Evolutionary conservation across 2,329 filamentous ascomycete species (phyloP), one percentile per base, ranked within the genome.

Genomic region (Ramularia endophylla): DNA sequence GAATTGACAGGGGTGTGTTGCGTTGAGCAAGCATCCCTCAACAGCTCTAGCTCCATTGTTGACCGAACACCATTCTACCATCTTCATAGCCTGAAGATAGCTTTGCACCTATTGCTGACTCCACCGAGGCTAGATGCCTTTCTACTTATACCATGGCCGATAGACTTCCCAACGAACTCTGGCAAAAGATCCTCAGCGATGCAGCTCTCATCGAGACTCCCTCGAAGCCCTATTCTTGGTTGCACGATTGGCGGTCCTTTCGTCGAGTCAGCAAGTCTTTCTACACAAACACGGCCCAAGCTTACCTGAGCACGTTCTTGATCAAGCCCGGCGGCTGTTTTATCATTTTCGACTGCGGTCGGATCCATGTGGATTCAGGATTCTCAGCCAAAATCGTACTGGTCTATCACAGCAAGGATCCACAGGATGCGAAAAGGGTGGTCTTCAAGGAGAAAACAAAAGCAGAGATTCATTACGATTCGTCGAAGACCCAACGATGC

Each of bases 181-280:
- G 31, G 30, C 41, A 39, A 9, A 31, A 22, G 8, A 32, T 44
- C 41, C 32, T 44, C 17, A 16, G 13, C 17, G 36, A 39, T 31
- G 25, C 28, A 0, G 36, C 41, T 8, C 36, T 39, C 8, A 25
- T 11, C 6, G 6, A 6, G 6, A 31, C 39, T 18, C 16, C 30
- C 17, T 17, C 11, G 8, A 36, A 17, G 25, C 22, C 19, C 15
- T 13, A 32, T 8, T 15, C 30, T 9, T 32, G 30, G 15, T 15
- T 39, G 4, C 15, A 34, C 17, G n/a, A 27, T 11, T 43, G 36
- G 36, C 8, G 11, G 11, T 29, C 27, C 4, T 19, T 27, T 12
- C 41, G 41, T 13, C 36, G 27, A 25, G 36, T 39, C 7, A 39
- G 29, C 12, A n/a, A 17, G 4, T 19, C 30, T 29, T 43, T 36